Conservation (phyloP, 208 protist genomes). For the Leishmania martiniquensis region DNA sequence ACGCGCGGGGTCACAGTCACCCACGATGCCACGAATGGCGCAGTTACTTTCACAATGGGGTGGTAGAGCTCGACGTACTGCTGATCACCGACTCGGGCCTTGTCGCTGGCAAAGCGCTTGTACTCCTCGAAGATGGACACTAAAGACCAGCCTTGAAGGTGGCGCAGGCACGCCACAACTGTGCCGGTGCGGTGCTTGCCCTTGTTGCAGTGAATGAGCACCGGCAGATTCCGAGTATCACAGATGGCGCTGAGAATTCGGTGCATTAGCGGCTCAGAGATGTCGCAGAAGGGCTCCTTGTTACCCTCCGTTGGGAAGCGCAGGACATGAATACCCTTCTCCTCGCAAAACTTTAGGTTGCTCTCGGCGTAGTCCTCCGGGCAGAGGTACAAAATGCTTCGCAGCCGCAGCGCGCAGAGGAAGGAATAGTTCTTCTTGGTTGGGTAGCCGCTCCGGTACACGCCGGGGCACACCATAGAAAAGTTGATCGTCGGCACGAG, state of each 20-base stretch:
- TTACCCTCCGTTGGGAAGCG: conserved; percentile 97
- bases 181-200: conserved; percentile 97
- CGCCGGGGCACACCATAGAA: conserved; percentile 95
- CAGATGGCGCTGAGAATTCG: conserved; percentile 77
- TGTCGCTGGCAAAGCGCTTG: conserved; percentile 94
- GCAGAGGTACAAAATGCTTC: conserved; percentile 95
- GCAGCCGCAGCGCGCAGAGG: conserved; percentile 93
- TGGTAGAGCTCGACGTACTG: conserved; percentile 98
- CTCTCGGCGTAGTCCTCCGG: conserved; percentile 94
- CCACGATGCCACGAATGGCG: conserved; percentile 74
- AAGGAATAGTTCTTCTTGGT: conserved; percentile 98
- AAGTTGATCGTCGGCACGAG: conserved; percentile 94
- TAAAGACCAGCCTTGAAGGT: conserved; percentile 95
- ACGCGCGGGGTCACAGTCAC: conserved; percentile 49
- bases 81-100: conserved; percentile 95
- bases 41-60: conserved; percentile 66
- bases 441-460: conserved; percentile 97
- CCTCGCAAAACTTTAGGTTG: conserved; percentile 94
- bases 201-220: conserved; percentile 98
- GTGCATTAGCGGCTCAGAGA: conserved; percentile 93
- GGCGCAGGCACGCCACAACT: conserved; percentile 92
- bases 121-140: conserved; percentile 98
- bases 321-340: conserved; percentile 75
- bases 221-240: conserved; percentile 95
- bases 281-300: conserved; percentile 98